A percentile compares a stretch with the other conserved stretches of the same genome.
These are phyloP conservation scores for Trichoderma polysporum DNA, from an alignment of 2,329 filamentous ascomycete genomes.

Conservation along the genomic window DNA sequence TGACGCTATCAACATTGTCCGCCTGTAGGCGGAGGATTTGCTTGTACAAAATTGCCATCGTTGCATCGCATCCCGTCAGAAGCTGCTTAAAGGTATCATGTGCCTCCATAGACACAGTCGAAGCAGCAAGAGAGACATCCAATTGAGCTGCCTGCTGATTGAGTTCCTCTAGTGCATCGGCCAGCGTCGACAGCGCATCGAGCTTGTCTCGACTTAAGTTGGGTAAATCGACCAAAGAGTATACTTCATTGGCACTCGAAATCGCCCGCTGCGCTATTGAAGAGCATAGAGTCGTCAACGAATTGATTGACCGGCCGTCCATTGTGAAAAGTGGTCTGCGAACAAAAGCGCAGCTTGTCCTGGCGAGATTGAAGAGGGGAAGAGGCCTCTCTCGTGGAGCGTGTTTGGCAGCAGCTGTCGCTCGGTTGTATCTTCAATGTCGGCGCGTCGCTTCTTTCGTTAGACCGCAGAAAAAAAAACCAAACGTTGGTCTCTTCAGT, in stretches of 20 bases:
- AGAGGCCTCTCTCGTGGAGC: neutral
- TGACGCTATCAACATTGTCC: conserved; percentile 27
- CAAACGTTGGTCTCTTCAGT: neutral
- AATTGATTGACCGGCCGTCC: conserved; percentile 38
- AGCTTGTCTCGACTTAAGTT: conserved; percentile 19
- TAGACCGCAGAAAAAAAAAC: no score
- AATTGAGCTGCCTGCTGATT: conserved; percentile 29
- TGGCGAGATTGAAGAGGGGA: neutral
- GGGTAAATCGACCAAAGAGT: conserved; percentile 28
- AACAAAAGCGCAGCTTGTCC: neutral
- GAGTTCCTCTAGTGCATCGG: conserved; percentile 30
- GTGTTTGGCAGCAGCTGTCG: neutral
- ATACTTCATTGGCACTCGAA: conserved; percentile 33
- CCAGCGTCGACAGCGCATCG: conserved; percentile 28
- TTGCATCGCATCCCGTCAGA: conserved; percentile 32
- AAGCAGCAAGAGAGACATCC: conserved; percentile 28
- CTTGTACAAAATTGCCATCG: conserved; percentile 34
- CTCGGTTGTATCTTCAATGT: neutral
- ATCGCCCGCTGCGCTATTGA: conserved; percentile 34
- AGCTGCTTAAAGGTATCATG: conserved; percentile 32
- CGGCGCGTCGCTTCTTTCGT: neutral
- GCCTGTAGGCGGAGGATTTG: conserved; percentile 36
- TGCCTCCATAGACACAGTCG: conserved; percentile 32
- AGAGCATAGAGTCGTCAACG: conserved; percentile 34
- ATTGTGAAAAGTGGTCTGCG: conserved; percentile 23